phyloP scores from a whole-genome alignment of 1,284 basidiomycete species.

The Dichomitus squalens region DNA sequence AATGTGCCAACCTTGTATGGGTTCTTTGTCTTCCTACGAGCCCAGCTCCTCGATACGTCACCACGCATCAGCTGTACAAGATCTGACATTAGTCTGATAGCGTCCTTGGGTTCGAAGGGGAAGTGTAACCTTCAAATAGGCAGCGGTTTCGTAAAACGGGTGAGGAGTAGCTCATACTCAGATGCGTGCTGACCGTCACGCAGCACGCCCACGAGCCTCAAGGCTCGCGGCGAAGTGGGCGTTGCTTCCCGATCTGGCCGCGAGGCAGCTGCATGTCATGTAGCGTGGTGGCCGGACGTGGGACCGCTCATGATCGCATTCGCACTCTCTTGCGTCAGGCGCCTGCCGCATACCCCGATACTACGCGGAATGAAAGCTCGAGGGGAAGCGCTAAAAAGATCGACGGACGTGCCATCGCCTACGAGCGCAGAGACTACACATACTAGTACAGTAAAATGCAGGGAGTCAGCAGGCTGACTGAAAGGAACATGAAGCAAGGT shows the following conservation, averaged over 20 bases:
- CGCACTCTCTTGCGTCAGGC: not conserved
- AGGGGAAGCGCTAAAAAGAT: not conserved
- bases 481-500: not conserved
- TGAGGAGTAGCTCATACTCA: constrained; percentile 7
- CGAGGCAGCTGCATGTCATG: constrained; percentile 12
- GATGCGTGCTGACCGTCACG: constrained; percentile 20
- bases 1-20: not conserved
- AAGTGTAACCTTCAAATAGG: not conserved
- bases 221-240: constrained; percentile 14
- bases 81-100: not conserved
- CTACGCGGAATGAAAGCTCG: not conserved
- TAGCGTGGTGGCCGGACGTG: constrained; percentile 14
- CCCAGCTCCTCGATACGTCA: not conserved
- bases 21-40: not conserved
- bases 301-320: not conserved
- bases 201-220: constrained; percentile 15
- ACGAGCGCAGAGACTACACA: not conserved
- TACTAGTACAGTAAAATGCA: not conserved
- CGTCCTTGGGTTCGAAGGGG: constrained; percentile 3
- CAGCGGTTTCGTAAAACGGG: constrained; percentile 9
- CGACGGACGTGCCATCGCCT: not conserved
- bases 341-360: not conserved
- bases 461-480: not conserved
- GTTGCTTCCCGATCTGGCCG: constrained; percentile 8
- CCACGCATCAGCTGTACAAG: constrained; percentile 4